A percentile compares a stretch with the other conserved stretches of the same genome.
phyloP scores from a whole-genome alignment of 305 asterid genomes.

The Galium porrigens region DNA sequence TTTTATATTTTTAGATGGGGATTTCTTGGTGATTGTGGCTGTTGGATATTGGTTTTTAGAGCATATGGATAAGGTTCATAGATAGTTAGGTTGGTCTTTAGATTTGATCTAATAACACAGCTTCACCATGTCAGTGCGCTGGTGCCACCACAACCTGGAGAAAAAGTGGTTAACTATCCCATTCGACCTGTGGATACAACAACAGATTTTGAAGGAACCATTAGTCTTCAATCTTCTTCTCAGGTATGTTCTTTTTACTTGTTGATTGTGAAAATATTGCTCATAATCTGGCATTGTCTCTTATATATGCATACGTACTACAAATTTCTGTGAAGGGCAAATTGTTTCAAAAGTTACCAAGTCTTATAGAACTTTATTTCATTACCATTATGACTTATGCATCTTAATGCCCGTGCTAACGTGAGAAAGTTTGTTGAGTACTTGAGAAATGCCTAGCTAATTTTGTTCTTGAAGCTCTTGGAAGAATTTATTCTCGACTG shows the following conservation, averaged over 20 bases:
- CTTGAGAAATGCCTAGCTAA: neutral
- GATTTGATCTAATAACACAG: slow-evolving; percentile 12
- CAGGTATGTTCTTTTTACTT: slow-evolving; percentile 36
- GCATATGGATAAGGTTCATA: neutral
- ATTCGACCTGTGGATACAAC: slow-evolving; percentile 81
- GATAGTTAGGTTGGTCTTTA: neutral
- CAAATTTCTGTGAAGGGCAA: neutral
- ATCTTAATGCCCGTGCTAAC: neutral
- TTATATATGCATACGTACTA: neutral
- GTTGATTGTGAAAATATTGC: slow-evolving; percentile 2
- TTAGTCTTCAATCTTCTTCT: slow-evolving; percentile 84
- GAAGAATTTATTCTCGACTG: neutral
- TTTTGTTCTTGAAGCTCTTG: neutral
- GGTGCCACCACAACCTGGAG: slow-evolving; percentile 79
- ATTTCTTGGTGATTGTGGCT: neutral
- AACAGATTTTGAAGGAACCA: slow-evolving; percentile 89
- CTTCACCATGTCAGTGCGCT: slow-evolving; percentile 45
- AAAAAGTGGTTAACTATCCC: slow-evolving; percentile 82
- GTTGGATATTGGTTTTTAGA: neutral
- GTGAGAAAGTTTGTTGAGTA: neutral
- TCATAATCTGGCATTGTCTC: neutral
- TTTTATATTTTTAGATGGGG: neutral
- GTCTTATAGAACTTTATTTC: neutral
- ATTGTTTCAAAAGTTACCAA: neutral
- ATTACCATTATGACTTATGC: neutral